Base-by-base conservation (phyloP, 169 alveolate species). In the Theileria equi region DNA sequence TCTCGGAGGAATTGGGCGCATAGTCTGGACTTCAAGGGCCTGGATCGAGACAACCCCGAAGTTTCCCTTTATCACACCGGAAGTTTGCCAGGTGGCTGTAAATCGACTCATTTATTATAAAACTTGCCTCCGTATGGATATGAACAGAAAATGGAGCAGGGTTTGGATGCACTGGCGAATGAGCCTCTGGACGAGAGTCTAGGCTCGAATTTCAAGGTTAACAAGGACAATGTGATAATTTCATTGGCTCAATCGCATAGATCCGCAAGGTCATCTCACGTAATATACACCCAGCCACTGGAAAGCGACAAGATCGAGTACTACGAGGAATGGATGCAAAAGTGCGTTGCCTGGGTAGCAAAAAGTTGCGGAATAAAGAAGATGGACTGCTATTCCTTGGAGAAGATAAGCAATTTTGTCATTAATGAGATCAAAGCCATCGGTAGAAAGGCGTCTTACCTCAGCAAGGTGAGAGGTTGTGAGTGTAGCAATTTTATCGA, bases 291-390 rank as follows among this genome's bases (percentile, higher is more conserved):
- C 44, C 70, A 66, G 57, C 84, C 68, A 17, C 72, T 64, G 11
- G 80, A 73, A 35, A 63, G 68, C 11, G 84, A 64, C 45, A 59
- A 61, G 11, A 65, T 70, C 23, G 84, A 74, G 32, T 74, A 77
- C 77, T 77, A 77, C 43, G 86, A 67, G 53, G 86, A 77, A 41
- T 77, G 86, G 86, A 41, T 77, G 43, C 74, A 58, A 28, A 77
- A 65, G 23, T 66, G 81, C 57, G 86, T 77, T 25, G 74, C 86
- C n/a, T 77, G 86, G 86, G 60, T 77, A 35, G 86, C 86, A 0
- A 31, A 41, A 36, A n/a, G 55, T n/a, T 64, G 41, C 26, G 86
- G 86, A 5, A 57, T 77, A 17, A 67, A 23, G 54, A 71, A 76
- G 28, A 76, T 77, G 74, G 82, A 77, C 50, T 58, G 66, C 55